Evolutionary conservation across 495 filamentous ascomycete genomes (phyloP).

Genomic region (Penicillium dipodomyicola): DNA sequence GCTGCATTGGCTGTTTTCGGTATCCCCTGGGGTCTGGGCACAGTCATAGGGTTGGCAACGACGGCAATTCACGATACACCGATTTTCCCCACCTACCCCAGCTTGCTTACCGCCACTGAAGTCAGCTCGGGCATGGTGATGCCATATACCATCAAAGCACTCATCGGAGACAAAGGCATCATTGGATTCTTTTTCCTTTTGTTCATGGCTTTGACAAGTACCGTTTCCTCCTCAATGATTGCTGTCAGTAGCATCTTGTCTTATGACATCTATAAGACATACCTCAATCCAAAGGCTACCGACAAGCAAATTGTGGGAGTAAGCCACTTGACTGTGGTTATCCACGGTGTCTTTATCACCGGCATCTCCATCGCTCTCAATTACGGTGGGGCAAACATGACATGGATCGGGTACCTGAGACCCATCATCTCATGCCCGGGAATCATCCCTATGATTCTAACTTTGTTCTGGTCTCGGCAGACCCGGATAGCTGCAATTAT

Average conservation of each 20-base stretch:
- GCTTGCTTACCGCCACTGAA: constrained; percentile 41
- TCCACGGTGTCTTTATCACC: constrained; percentile 40
- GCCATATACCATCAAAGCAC: constrained; percentile 49
- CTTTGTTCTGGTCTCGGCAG: constrained; percentile 40
- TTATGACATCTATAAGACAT: constrained; percentile 52
- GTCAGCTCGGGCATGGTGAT: constrained; percentile 46
- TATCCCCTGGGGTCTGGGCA: constrained; percentile 51
- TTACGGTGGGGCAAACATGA: constrained; percentile 43
- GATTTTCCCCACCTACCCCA: constrained; percentile 53
- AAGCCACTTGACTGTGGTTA: constrained; percentile 37
- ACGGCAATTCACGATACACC: constrained; percentile 47
- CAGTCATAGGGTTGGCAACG: constrained; percentile 47
- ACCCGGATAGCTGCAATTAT: constrained; percentile 35
- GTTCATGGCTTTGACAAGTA: constrained; percentile 55
- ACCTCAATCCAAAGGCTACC: constrained; percentile 46
- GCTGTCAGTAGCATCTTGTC: constrained; percentile 48
- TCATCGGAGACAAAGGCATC: constrained; percentile 48
- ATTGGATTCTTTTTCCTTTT: constrained; percentile 51
- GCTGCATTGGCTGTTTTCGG: constrained; percentile 47
- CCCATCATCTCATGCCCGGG: constrained; percentile 40
- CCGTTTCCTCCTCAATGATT: constrained; percentile 46
- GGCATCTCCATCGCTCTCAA: constrained; percentile 38
- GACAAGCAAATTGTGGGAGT: constrained; percentile 37
- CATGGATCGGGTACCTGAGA: constrained; percentile 40
- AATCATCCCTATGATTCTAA: constrained; percentile 38